Evolutionary conservation across 495 filamentous ascomycete species (phyloP).

Genomic region (Tuber aestivum): DNA sequence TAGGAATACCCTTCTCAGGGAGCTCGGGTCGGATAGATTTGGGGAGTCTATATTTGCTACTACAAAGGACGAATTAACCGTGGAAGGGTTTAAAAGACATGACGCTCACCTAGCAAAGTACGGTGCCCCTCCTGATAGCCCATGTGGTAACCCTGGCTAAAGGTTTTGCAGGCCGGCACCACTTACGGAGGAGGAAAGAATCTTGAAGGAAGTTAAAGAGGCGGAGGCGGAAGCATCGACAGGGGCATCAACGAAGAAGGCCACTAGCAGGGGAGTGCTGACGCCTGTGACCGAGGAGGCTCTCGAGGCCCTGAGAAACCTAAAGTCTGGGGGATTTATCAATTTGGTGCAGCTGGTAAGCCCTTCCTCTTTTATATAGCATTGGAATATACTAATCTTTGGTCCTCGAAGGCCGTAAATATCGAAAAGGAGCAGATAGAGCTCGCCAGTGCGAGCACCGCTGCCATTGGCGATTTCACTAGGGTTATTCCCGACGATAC

Average conservation of each 20-base stretch:
- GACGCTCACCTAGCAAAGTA: conserved; percentile 61
- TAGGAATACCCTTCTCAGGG: conserved; percentile 71
- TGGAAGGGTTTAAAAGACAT: conserved; percentile 68
- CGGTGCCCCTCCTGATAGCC: not conserved
- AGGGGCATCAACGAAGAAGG: conserved; percentile 60
- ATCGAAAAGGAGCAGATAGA: conserved; percentile 70
- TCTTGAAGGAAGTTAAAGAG: conserved; percentile 66
- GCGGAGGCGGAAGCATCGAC: conserved; percentile 71
- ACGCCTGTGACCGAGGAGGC: conserved; percentile 67
- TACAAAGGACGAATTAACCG: conserved; percentile 62
- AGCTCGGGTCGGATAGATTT: conserved; percentile 87
- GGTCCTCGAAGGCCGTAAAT: conserved; percentile 61
- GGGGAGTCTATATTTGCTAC: conserved; percentile 70
- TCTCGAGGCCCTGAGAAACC: conserved; percentile 55
- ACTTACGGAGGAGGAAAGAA: conserved; percentile 81
- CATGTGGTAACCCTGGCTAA: conserved; percentile 28
- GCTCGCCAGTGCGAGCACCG: conserved; percentile 55
- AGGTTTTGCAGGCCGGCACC: conserved; percentile 50
- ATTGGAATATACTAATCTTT: conserved; percentile 10
- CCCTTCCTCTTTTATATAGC: conserved; percentile 18
- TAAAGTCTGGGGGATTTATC: conserved; percentile 53
- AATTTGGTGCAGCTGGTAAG: conserved; percentile 76
- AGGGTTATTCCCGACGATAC: conserved; percentile 67
- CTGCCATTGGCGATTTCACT: conserved; percentile 43
- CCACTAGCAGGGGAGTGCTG: conserved; percentile 54